These are phyloP conservation scores for Patellifolia procumbens DNA, from an alignment of 179 eudicot species.

Conservation along the genomic window DNA sequence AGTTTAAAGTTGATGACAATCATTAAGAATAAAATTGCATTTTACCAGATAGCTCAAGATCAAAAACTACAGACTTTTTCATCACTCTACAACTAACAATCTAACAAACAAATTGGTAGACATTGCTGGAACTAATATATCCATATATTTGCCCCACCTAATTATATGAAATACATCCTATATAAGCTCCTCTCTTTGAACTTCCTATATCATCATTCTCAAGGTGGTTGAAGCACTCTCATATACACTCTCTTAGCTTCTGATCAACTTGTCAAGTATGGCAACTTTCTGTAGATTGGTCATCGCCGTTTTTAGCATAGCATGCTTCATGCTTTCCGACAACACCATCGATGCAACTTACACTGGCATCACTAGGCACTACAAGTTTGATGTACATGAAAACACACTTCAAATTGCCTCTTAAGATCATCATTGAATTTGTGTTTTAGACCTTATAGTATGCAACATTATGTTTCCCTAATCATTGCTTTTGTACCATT, in stretches of 20 bases:
- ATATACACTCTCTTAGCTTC: neutral
- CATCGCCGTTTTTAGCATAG: slow-evolving; percentile 16
- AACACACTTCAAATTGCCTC: neutral
- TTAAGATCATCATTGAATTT: no score
- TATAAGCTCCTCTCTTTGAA: slow-evolving; percentile 19
- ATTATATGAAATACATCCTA: slow-evolving; percentile 12
- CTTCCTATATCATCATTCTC: slow-evolving; percentile 17
- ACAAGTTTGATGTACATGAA: slow-evolving; percentile 35
- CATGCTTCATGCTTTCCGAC: slow-evolving; percentile 6
- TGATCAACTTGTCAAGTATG: slow-evolving; percentile 12
- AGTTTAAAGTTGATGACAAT: no score
- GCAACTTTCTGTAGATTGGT: neutral
- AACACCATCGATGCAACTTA: slow-evolving; percentile 22
- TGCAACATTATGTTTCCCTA: neutral
- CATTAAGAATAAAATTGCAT: neutral
- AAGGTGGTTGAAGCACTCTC: neutral
- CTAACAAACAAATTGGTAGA: slow-evolving; percentile 27
- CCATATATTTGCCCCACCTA: slow-evolving; percentile 18
- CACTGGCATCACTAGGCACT: slow-evolving; percentile 36
- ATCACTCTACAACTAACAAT: slow-evolving; percentile 36
- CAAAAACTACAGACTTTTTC: slow-evolving; percentile 18
- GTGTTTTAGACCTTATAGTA: no score
- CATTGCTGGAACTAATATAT: slow-evolving; percentile 8
- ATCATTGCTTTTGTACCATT: neutral
- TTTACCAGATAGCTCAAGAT: neutral